Conservation (phyloP, 2,329 filamentous ascomycete species). For the Fusarium albosuccineum region DNA sequence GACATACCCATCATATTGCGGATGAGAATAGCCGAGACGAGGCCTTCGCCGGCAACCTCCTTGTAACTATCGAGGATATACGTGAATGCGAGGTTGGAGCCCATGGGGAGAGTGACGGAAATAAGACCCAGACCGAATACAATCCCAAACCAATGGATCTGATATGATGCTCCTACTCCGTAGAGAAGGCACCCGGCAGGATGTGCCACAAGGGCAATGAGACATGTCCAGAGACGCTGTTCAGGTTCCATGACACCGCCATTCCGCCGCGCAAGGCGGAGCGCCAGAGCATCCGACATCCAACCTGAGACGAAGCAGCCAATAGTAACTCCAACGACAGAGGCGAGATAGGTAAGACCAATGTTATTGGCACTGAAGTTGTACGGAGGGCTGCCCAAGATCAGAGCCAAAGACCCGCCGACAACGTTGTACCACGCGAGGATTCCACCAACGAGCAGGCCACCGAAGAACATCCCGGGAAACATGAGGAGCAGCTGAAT, state of each 20-base stretch:
- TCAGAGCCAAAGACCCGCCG: slow-evolving; percentile 38
- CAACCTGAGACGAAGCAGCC: slow-evolving; percentile 42
- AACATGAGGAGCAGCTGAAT: slow-evolving; percentile 24
- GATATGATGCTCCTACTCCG: slow-evolving; percentile 39
- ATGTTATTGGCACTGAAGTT: slow-evolving; percentile 42
- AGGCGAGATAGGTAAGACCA: slow-evolving; percentile 39
- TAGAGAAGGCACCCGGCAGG: slow-evolving; percentile 43
- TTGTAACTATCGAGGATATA: slow-evolving; percentile 46
- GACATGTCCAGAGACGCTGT: slow-evolving; percentile 42
- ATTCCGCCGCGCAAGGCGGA: slow-evolving; percentile 39
- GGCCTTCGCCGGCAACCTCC: slow-evolving; percentile 39
- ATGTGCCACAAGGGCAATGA: slow-evolving; percentile 38
- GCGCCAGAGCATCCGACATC: slow-evolving; percentile 36
- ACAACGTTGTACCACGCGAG: slow-evolving; percentile 42
- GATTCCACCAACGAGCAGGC: slow-evolving; percentile 42
- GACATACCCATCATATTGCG: slow-evolving; percentile 41
- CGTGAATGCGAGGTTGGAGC: slow-evolving; percentile 39
- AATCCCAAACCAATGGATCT: slow-evolving; percentile 43
- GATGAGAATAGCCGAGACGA: slow-evolving; percentile 41
- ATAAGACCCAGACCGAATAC: slow-evolving; percentile 41
- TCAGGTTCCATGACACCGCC: slow-evolving; percentile 45
- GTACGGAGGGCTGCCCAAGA: slow-evolving; percentile 40
- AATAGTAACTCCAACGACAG: slow-evolving; percentile 38
- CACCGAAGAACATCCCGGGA: slow-evolving; percentile 41
- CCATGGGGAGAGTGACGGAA: slow-evolving; percentile 40